A percentile compares a stretch with the other conserved stretches of the same genome.
These are phyloP conservation scores for Haematococcus lacustris DNA, from an alignment of 139 green algal species.

Conservation along the genomic window DNA sequence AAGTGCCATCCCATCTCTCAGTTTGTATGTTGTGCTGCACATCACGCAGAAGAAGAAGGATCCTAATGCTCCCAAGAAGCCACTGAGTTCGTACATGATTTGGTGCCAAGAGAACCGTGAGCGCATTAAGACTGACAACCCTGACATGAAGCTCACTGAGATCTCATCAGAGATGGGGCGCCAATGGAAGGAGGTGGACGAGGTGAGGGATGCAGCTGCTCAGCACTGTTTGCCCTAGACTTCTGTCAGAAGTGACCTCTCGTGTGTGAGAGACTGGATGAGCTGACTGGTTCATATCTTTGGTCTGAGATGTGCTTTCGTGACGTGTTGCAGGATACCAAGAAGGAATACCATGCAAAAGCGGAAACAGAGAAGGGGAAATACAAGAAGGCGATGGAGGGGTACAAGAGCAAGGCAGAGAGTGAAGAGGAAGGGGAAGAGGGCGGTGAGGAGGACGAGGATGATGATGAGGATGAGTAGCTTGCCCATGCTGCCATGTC, in stretches of 20 bases:
- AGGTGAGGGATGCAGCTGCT: background rate
- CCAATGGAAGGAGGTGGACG: conserved; percentile 12
- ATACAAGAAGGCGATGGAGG: conserved; percentile 9
- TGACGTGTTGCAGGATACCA: background rate
- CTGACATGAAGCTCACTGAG: conserved; percentile 24
- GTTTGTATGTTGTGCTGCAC: background rate
- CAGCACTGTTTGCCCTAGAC: background rate
- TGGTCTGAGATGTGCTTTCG: too few species aligned
- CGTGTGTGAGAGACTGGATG: background rate
- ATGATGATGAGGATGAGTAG: too few species aligned
- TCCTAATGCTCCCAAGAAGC: conserved; percentile 23
- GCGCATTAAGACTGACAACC: conserved; percentile 12
- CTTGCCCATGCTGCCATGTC: too few species aligned
- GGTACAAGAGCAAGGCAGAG: conserved; percentile 5
- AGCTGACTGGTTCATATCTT: background rate
- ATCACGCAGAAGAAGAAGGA: conserved; percentile 18
- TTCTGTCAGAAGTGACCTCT: background rate
- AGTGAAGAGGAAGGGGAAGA: background rate
- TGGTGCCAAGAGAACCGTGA: conserved; percentile 17
- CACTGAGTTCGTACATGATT: conserved; percentile 21
- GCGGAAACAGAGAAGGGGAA: conserved; percentile 11
- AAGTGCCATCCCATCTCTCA: too few species aligned
- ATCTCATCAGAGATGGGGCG: conserved; percentile 15
- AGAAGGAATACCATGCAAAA: conserved; percentile 23
- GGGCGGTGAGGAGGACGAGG: conserved; percentile 2